Evolutionary conservation across 2,329 filamentous ascomycete genomes (phyloP).

Genomic region (Pestalotiopsis sp.): DNA sequence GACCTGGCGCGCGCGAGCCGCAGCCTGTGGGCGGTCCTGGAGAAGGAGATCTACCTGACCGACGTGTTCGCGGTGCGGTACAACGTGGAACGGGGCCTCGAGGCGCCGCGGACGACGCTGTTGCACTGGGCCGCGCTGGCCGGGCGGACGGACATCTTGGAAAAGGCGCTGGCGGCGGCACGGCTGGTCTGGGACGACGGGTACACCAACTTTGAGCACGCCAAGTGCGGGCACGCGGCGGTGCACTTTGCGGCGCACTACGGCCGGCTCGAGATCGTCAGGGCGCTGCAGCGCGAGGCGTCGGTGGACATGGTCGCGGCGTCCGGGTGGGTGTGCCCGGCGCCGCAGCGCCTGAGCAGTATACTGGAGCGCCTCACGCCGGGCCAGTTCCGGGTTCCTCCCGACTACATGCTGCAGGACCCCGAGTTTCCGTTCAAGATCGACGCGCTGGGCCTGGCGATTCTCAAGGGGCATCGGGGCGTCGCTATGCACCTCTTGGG

Average conservation of each 20-base stretch:
- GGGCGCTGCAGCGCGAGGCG: not conserved
- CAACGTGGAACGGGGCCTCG: not conserved
- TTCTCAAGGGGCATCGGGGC: not conserved
- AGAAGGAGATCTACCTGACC: slow-evolving; percentile 1
- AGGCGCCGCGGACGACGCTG: not conserved
- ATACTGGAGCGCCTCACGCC: slow-evolving; percentile 4
- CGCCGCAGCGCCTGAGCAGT: not conserved
- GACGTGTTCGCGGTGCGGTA: not conserved
- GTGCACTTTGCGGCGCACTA: slow-evolving; percentile 2
- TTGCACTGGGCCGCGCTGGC: slow-evolving; percentile 3
- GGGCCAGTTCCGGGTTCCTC: not conserved
- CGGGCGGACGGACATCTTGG: not conserved
- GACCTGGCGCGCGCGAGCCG: slow-evolving; percentile 4
- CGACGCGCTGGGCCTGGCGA: slow-evolving; percentile 4
- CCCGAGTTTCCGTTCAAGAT: not conserved
- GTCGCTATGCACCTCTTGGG: not conserved
- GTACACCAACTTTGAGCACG: not conserved
- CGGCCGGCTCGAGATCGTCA: not conserved
- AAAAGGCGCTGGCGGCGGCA: not conserved
- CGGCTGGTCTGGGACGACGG: not conserved
- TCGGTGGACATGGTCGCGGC: not conserved
- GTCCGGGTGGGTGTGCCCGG: slow-evolving; percentile 1
- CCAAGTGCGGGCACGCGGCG: slow-evolving; percentile 2
- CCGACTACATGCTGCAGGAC: not conserved
- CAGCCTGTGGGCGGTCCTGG: not conserved